Conservation (phyloP, 116 monocot genomes). For the Phalaenopsis hybrid region DNA sequence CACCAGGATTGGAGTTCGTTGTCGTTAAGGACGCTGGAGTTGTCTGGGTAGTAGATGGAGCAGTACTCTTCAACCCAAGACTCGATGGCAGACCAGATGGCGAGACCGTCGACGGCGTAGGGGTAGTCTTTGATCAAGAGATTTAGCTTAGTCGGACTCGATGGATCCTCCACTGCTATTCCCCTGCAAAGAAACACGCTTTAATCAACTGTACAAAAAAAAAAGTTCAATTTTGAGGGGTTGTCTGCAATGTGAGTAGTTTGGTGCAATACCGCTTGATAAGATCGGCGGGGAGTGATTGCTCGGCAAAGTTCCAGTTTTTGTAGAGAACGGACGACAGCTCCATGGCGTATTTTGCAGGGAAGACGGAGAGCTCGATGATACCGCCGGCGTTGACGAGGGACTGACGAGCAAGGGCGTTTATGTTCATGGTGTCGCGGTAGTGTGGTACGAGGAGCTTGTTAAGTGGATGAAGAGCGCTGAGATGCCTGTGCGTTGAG, state of each 20-base stretch:
- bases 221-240: no score
- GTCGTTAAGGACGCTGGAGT: conserved; percentile 19
- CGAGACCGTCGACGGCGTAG: conserved; percentile 63
- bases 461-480: conserved; percentile 69
- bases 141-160: conserved; percentile 28
- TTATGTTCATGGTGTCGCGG: conserved; percentile 67
- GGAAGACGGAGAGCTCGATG: conserved; percentile 53
- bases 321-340: conserved; percentile 43
- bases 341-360: conserved; percentile 43
- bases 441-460: conserved; percentile 73
- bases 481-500: conserved; percentile 80
- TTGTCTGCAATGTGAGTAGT: no score
- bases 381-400: conserved; percentile 47
- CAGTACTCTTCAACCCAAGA: conserved; percentile 44
- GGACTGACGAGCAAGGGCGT: conserved; percentile 43
- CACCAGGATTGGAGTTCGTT: conserved; percentile 57
- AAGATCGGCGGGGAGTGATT: conserved; percentile 53
- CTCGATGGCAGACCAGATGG: conserved; percentile 57
- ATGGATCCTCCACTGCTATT: conserved; percentile 67
- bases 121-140: conserved; percentile 62
- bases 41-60: conserved; percentile 19
- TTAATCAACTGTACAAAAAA: no score
- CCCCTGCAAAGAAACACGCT: conserved; percentile 26
- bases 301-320: conserved; percentile 47
- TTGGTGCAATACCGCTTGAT: conserved; percentile 27